Conservation (phyloP, 371 early-diverging fungal species). For the Saksenaea vasiformis region DNA sequence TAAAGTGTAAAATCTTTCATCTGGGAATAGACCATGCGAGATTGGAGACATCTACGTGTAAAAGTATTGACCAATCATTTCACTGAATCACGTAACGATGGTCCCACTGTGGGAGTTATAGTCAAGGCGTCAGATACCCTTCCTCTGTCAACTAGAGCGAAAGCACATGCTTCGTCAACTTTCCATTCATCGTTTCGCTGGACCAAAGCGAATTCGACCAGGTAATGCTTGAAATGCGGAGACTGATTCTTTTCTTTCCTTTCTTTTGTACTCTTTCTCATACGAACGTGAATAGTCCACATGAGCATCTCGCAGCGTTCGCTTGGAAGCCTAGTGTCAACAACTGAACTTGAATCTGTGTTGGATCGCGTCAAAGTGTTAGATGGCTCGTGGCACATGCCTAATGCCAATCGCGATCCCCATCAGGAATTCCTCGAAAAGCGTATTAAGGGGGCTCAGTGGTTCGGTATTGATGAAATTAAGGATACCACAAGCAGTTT, state of each 20-base stretch:
- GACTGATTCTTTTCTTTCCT: neutral
- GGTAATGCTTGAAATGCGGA: neutral
- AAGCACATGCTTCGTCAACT: conserved; percentile 10
- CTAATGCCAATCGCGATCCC: conserved; percentile 67
- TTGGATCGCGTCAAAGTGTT: conserved; percentile 65
- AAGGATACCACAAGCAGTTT: conserved; percentile 63
- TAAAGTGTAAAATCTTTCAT: no score
- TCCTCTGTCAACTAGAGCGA: no score
- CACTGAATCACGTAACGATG: no score
- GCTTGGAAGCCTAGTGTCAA: conserved; percentile 32
- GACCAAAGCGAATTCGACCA: neutral
- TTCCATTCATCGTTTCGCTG: conserved; percentile 3
- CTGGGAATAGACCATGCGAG: no score
- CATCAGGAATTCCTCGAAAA: conserved; percentile 65
- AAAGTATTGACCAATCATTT: no score
- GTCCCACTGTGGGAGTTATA: no score
- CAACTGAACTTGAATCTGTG: conserved; percentile 26
- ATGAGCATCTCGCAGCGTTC: neutral
- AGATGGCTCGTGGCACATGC: conserved; percentile 93
- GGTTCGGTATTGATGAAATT: conserved; percentile 78
- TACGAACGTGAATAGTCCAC: neutral
- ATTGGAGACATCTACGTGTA: no score
- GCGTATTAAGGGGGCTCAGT: conserved; percentile 61
- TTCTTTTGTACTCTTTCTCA: neutral
- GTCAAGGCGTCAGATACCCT: no score